Base-by-base conservation (phyloP, 2,329 filamentous ascomycete genomes). In the Colletotrichum kahawae region DNA sequence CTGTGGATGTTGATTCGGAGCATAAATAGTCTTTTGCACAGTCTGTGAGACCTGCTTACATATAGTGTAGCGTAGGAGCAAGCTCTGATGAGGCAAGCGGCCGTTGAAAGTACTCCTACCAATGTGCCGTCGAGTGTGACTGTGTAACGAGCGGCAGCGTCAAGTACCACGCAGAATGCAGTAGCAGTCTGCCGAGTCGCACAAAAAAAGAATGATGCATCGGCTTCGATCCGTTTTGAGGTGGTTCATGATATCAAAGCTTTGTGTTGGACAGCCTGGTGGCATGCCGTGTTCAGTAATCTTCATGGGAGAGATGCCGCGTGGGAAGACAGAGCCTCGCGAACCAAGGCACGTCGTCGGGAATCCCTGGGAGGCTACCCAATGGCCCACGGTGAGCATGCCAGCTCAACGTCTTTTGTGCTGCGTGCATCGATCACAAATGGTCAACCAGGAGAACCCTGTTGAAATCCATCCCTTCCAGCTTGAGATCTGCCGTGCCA, bases 61-160 rank as follows among this genome's bases (percentile, higher is more conserved):
- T 21, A 38, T 21, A 7, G 18, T 36, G 56, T 62, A 60, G 56
- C 31, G 36, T 51, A 38, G n/a, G 34, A 24, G 54, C 43, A 36
- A 31, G 7, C 29, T 67, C 43, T 75, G 72, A 71, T 67, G 16
- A 72, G 56, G 69, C 56, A 67, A 67, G 68, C 43, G 38, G 63
- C 68, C 72, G 63, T 72, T 75, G 64, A 43, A 57, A 29, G n/a
- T 27, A 27, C 24, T 38, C 62, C 56, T 18, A 33, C 36, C 57
- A n/a, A 54, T 29, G 57, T 36, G 59, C 21, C 34, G 14, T 65
- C 21, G 65, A 56, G 59, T 67, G 43, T 67, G 57, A 33, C 43
- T 60, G 68, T 75, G 62, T n/a, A 38, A 71, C 43, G 36, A 31
- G 60, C 29, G 68, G 33, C 33, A 59, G 27, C 38, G 13, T 71